Percentiles rank a stretch among this genome's conserved stretches.
phyloP scores from a whole-genome alignment of 495 filamentous ascomycete genomes.

The Penicillium herquei region DNA sequence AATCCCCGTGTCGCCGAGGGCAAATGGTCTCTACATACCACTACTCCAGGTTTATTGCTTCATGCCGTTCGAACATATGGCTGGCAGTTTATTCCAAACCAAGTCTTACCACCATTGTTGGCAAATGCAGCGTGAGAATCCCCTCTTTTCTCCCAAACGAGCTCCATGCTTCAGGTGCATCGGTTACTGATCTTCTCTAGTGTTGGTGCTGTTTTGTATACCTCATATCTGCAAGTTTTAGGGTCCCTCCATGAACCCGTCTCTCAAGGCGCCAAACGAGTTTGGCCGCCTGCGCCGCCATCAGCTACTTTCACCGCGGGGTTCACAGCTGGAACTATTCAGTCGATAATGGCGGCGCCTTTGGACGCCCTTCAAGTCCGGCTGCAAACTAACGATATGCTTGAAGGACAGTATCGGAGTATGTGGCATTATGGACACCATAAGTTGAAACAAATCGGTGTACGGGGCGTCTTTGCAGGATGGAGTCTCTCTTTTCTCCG shows the following conservation, averaged over 20 bases:
- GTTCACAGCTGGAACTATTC: constrained; percentile 71
- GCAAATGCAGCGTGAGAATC: constrained; percentile 67
- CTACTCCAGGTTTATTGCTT: constrained; percentile 73
- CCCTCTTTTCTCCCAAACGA: background rate
- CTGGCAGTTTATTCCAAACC: constrained; percentile 84
- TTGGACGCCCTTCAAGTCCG: constrained; percentile 86
- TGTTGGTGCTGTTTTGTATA: constrained; percentile 83
- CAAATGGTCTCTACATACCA: constrained; percentile 68
- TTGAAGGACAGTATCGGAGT: constrained; percentile 65
- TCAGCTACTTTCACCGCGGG: constrained; percentile 71
- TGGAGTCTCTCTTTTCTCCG: constrained; percentile 76
- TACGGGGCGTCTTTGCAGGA: constrained; percentile 78
- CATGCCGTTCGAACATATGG: constrained; percentile 78
- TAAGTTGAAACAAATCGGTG: constrained; percentile 76
- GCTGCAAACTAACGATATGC: constrained; percentile 67
- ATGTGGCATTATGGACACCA: constrained; percentile 78
- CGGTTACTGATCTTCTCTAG: constrained; percentile 27
- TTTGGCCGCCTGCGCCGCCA: constrained; percentile 71
- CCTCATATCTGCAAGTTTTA: constrained; percentile 79
- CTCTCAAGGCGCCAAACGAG: constrained; percentile 61
- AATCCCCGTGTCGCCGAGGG: constrained; percentile 58
- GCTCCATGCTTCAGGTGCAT: background rate
- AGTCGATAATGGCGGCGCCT: constrained; percentile 79
- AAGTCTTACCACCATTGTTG: constrained; percentile 80
- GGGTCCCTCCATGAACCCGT: constrained; percentile 70